phyloP scores from a whole-genome alignment of 345 rosid genomes.

The Gynandropsis gynandra region DNA sequence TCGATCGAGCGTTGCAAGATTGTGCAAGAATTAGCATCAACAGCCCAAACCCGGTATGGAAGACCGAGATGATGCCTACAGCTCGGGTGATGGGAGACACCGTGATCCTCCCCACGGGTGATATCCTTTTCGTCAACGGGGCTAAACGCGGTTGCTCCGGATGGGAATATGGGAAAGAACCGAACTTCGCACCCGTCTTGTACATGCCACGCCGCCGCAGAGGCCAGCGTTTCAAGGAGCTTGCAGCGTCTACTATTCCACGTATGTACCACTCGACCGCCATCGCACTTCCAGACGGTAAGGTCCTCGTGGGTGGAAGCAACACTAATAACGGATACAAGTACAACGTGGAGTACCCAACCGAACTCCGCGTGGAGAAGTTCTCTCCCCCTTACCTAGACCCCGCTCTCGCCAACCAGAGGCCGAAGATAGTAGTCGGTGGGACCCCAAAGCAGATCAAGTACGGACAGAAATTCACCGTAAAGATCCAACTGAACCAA shows the following conservation, averaged over 20 bases:
- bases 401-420: not conserved
- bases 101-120: slow-evolving; percentile 48
- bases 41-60: slow-evolving; percentile 36
- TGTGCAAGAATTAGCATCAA: slow-evolving; percentile 43
- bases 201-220: slow-evolving; percentile 20
- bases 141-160: slow-evolving; percentile 48
- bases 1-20: slow-evolving; percentile 34
- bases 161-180: slow-evolving; percentile 47
- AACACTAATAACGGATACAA: slow-evolving; percentile 43
- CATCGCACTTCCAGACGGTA: slow-evolving; percentile 34
- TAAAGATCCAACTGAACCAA: slow-evolving; percentile 13
- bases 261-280: slow-evolving; percentile 50
- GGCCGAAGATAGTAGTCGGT: slow-evolving; percentile 20
- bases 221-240: slow-evolving; percentile 23
- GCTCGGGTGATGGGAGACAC: slow-evolving; percentile 53
- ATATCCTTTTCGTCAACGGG: slow-evolving; percentile 48
- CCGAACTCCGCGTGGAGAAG: slow-evolving; percentile 46
- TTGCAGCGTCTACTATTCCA: slow-evolving; percentile 28
- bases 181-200: slow-evolving; percentile 37
- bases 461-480: slow-evolving; percentile 12
- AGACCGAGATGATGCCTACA: slow-evolving; percentile 45
- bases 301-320: slow-evolving; percentile 41
- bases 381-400: slow-evolving; percentile 48
- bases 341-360: slow-evolving; percentile 34
- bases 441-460: not conserved